Percentiles rank a stretch among this genome's conserved stretches.
These are phyloP conservation scores for Apiospora marii DNA, from an alignment of 2,329 filamentous ascomycete species.

Conservation along the genomic window DNA sequence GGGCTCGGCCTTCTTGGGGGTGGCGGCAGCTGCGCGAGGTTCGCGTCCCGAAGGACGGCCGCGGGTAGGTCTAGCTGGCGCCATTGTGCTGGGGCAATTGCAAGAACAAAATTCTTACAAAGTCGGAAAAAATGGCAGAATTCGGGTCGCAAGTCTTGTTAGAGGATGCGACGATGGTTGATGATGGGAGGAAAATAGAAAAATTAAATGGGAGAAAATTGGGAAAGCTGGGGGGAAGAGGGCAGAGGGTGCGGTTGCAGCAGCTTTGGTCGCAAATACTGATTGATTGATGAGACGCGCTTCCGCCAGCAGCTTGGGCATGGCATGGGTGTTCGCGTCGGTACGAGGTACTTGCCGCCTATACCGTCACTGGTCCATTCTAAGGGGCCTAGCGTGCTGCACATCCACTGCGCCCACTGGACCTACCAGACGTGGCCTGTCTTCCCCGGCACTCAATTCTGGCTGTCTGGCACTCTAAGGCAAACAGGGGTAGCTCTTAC, in stretches of 20 bases:
- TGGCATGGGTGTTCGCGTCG: constrained; percentile 6
- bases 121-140: neutral
- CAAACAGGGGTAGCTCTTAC: constrained; percentile 2
- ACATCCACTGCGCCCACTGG: neutral
- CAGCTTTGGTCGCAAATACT: constrained; percentile 17
- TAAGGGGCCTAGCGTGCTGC: neutral
- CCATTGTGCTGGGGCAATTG: constrained; percentile 22
- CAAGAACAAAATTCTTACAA: neutral
- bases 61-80: constrained; percentile 25
- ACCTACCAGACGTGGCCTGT: neutral
- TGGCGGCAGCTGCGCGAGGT: constrained; percentile 13
- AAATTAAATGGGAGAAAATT: constrained; percentile 23
- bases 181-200: neutral
- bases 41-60: constrained; percentile 27
- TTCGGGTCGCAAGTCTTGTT: neutral
- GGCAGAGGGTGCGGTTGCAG: constrained; percentile 14
- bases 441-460: neutral
- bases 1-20: constrained; percentile 28
- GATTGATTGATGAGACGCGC: constrained; percentile 22
- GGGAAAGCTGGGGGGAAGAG: constrained; percentile 10
- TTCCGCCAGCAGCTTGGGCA: neutral
- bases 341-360: constrained; percentile 6
- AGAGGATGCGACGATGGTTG: neutral
- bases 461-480: neutral
- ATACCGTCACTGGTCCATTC: neutral